Evolutionary conservation across 192 early-diverging fungal species (phyloP), one percentile per base, ranked within the genome.

Genomic region (Coemansia sp.): DNA sequence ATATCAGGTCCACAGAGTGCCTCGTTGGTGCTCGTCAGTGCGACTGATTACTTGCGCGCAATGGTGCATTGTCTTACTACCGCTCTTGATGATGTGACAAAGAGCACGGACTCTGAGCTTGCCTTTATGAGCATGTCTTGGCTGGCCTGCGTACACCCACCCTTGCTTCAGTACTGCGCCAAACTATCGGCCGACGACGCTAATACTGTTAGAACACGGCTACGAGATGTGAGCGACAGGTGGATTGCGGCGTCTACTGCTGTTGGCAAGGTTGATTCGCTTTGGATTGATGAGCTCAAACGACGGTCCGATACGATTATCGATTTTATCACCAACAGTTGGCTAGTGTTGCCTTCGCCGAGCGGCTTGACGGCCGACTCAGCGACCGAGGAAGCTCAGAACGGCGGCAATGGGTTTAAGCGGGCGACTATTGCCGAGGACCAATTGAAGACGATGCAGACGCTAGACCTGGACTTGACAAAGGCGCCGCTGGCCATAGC

Each of bases 371-470:
- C 61, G 6, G 38, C 61, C 20, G 16, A 15, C 13, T 31, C 31
- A 3, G 24, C 53, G 11, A 31, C 9, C 11, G 61, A 20, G 15
- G 34, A 38, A 18, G 22, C 36, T 8, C 29, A 24, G 9, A 12
- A 18, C 9, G 61, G 61, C 20, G 20, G n/a, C 9, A 12, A 3
- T 18, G 36, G 31, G 8, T 9, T 34, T 3, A 20, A 13, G 24
- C 66, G 49, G 3, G 10, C 18, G 6, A 77, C 80, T 12, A 50
- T 82, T 33, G 69, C 66, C 9, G 80, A 82, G 63, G 61, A 50
- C 57, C 71, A 64, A 43, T n/a, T 58, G 47, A 43, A 49, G 8
- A 75, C 68, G 3, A 34, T 18, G 1, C 68, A 71, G 24, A 52
- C 53, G 6, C 47, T 82, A 29, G 34, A 6, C 0, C 47, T 74